Conservation (phyloP, 2,329 filamentous ascomycete genomes). For the Emmonsiellopsis sp. region DNA sequence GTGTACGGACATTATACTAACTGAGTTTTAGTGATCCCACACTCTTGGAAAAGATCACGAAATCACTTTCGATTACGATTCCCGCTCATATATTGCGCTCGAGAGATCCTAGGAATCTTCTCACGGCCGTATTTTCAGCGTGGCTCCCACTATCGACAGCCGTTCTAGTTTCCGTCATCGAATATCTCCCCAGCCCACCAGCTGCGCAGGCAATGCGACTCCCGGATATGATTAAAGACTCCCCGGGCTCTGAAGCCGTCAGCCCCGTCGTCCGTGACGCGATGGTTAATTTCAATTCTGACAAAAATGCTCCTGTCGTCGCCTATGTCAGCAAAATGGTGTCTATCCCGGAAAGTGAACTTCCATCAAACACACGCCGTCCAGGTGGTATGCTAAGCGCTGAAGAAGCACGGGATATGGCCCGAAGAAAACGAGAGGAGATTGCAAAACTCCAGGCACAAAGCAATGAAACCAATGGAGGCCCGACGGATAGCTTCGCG, state of each 20-base stretch:
- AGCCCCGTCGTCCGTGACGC: slow-evolving; percentile 62
- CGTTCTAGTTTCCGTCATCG: slow-evolving; percentile 83
- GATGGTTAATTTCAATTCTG: slow-evolving; percentile 69
- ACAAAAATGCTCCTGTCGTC: slow-evolving; percentile 65
- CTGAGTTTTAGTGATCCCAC: slow-evolving; percentile 50
- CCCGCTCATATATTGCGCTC: slow-evolving; percentile 77
- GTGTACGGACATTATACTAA: background rate
- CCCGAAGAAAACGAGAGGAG: slow-evolving; percentile 79
- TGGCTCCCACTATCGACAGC: slow-evolving; percentile 94
- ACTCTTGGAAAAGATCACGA: slow-evolving; percentile 88
- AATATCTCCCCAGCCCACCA: slow-evolving; percentile 78
- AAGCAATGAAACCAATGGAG: slow-evolving; percentile 22
- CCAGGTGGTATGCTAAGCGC: slow-evolving; percentile 63
- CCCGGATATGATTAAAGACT: slow-evolving; percentile 66
- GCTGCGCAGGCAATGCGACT: slow-evolving; percentile 70
- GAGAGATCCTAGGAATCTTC: slow-evolving; percentile 69
- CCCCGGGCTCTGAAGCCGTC: slow-evolving; percentile 66
- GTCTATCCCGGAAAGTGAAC: slow-evolving; percentile 81
- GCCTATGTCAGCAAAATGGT: slow-evolving; percentile 99
- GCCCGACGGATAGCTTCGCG: slow-evolving; percentile 40
- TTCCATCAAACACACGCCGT: slow-evolving; percentile 71
- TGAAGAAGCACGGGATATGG: slow-evolving; percentile 83
- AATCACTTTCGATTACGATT: slow-evolving; percentile 75
- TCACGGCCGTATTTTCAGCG: slow-evolving; percentile 75
- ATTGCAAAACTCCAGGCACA: slow-evolving; percentile 69